These are phyloP conservation scores for Colletotrichum sidae DNA, from an alignment of 2,329 filamentous ascomycete genomes.

Conservation along the genomic window DNA sequence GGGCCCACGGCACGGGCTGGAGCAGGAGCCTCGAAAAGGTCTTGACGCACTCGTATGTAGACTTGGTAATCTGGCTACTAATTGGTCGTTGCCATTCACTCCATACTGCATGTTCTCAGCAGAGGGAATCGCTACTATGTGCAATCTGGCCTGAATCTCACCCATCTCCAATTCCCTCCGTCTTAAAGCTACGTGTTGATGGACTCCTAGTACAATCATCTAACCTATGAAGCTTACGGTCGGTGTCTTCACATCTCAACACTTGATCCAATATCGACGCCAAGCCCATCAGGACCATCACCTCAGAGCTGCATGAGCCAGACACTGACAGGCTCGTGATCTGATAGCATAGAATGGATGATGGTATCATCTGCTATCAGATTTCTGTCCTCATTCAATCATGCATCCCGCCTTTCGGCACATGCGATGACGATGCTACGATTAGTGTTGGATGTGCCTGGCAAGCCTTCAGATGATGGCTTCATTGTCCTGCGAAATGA, in stretches of 20 bases:
- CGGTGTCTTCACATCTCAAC: too few relatives aligned
- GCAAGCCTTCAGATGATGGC: constrained; percentile 14
- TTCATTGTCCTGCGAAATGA: constrained; percentile 8
- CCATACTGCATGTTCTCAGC: too few relatives aligned
- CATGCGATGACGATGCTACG: constrained; percentile 23
- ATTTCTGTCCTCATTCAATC: background rate
- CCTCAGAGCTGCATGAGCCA: background rate
- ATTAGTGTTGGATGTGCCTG: constrained; percentile 7
- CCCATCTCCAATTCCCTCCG: too few relatives aligned
- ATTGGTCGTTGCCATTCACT: too few relatives aligned
- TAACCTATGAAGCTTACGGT: too few relatives aligned
- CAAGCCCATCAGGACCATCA: background rate
- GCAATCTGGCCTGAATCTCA: too few relatives aligned
- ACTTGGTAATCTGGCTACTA: too few relatives aligned
- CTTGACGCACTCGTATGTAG: too few relatives aligned
- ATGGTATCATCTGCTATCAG: constrained; percentile 15
- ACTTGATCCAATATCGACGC: background rate
- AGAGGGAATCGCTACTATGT: too few relatives aligned
- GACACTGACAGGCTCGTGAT: background rate
- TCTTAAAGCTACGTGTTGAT: too few relatives aligned
- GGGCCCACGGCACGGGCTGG: background rate
- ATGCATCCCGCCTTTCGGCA: background rate
- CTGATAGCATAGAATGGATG: constrained; percentile 20
- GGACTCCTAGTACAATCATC: too few relatives aligned
- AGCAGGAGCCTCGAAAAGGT: constrained; percentile 9